Evolutionary conservation across 176 grass and related monocot species (phyloP).

Genomic region (Oryza coarctata): DNA sequence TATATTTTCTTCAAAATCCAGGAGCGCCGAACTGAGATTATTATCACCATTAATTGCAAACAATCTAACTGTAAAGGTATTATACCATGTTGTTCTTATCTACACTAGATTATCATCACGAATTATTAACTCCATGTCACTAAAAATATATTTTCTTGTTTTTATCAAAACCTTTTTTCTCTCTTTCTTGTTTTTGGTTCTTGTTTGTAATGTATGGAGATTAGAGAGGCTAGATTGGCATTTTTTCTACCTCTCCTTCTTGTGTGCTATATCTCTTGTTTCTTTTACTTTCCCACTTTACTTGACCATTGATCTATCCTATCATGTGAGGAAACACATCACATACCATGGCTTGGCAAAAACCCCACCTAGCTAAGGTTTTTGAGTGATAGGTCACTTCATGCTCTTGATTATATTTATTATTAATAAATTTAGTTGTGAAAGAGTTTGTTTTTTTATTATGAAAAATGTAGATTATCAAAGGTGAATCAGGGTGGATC

Average conservation of each 20-base stretch:
- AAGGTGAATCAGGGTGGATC: no score
- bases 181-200: not conserved
- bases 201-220: not conserved
- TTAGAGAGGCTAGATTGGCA: not conserved
- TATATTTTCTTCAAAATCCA: not conserved
- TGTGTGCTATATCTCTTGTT: no score
- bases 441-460: no score
- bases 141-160: not conserved
- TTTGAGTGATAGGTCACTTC: not conserved
- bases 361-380: not conserved
- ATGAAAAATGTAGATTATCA: no score
- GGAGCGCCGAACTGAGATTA: not conserved
- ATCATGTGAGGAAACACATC: not conserved
- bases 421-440: no score
- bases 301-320: not conserved
- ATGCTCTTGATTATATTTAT: not conserved
- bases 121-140: no score
- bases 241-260: not conserved
- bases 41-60: not conserved
- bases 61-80: not conserved
- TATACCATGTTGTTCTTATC: no score
- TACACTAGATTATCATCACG: no score
- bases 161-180: not conserved
- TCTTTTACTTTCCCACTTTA: not conserved
- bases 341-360: not conserved